Evolutionary conservation across 1,139 yeast species (phyloP), one percentile per base, ranked within the genome.

Genomic region (Lodderomyces parapsilosis): DNA sequence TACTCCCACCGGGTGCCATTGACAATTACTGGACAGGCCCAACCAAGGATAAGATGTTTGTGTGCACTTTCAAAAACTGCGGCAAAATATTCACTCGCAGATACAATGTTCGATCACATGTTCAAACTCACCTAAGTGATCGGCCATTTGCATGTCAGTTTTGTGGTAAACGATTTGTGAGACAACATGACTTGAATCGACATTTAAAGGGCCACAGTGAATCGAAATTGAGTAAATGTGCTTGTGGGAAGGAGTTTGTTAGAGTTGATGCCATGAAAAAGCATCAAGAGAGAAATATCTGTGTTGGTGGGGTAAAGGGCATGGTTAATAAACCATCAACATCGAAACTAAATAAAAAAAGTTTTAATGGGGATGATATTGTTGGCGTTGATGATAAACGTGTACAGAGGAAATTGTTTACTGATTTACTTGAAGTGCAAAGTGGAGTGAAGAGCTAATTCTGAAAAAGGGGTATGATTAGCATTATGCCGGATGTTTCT

Each of bases 51-150:
- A 80, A 80, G 49, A 64, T 64, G 24, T 94, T 78, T 64, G 76
- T 82, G 32, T 94, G 99, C 63, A 74, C 79, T 46, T 93, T 75
- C 62, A 80, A 86, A 20, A 76, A 78, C 43, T 94, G 99, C 65
- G 86, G 88, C 14, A 90, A 94, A 63, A 71, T 78, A 45, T 93
- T 94, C 65, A 83, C 91, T 8, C 75, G 99, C 57, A 74, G 96
- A 40, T 94, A 94, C 65, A 94, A 94, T 59, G 90, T 89, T n/a
- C 75, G 98, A 48, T 89, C 97, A 0, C 99, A 94, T 61, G 91
- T 94, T 45, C 99, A 94, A 61, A 94, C 99, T 0, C 99, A 94
- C 71, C 68, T 94, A 42, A 84, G 94, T 60, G 99, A 94, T 62
- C 72, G 98, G 44, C 99, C 99, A 1, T 85, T 83, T 64, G 72